A percentile compares a stretch with the other conserved stretches of the same genome.
These are phyloP conservation scores for Solanum verrucosum DNA, from an alignment of 257 asterid genomes.

Conservation along the genomic window DNA sequence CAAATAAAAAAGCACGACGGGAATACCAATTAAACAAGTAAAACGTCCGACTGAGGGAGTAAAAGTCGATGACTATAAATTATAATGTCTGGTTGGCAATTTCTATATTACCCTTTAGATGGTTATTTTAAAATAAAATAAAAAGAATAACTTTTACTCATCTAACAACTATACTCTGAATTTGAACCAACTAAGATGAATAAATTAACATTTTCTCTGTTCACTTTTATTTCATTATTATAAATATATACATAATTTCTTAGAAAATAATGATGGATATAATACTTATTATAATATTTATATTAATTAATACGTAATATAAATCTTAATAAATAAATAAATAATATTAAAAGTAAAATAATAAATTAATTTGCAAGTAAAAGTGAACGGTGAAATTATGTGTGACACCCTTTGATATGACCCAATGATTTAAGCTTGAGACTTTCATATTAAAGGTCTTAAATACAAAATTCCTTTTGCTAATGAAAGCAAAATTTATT, in stretches of 20 bases:
- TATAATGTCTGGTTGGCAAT: not conserved
- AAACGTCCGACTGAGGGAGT: not conserved
- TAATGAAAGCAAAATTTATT: too few species aligned
- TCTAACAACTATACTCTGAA: not conserved
- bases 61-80: not conserved
- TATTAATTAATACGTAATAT: not conserved
- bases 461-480: accelerated
- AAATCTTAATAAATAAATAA: too few species aligned
- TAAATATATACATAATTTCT: not conserved
- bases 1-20: too few species aligned
- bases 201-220: too few species aligned
- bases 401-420: accelerated
- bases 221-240: not conserved
- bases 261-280: too few species aligned
- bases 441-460: accelerated
- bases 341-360: not conserved
- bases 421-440: accelerated
- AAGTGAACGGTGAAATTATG: too few species aligned
- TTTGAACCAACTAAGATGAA: not conserved
- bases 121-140: not conserved
- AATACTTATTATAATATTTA: too few species aligned
- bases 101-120: not conserved
- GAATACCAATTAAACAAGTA: not conserved
- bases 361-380: too few species aligned
- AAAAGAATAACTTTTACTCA: not conserved